Conservation (phyloP, 371 early-diverging fungal species). For the Mortierella sp. region DNA sequence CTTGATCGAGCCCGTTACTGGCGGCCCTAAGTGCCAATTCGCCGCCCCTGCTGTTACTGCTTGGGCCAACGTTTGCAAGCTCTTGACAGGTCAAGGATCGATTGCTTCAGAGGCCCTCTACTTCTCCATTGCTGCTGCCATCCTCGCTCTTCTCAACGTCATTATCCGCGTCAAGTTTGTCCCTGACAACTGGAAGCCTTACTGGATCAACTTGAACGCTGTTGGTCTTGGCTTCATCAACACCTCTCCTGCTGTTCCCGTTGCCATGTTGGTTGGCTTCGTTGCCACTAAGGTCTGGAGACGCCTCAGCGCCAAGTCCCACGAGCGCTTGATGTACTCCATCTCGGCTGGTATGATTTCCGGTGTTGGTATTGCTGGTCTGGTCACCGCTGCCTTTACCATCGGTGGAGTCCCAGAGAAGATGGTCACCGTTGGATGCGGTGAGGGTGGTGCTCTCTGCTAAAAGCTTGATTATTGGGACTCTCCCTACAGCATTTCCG, state of each 20-base stretch:
- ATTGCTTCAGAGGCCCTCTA: slow-evolving; percentile 31
- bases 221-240: slow-evolving; percentile 78
- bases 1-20: slow-evolving; percentile 16
- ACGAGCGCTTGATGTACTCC: slow-evolving; percentile 66
- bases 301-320: slow-evolving; percentile 36
- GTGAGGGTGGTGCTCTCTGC: background rate
- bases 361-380: slow-evolving; percentile 78
- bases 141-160: slow-evolving; percentile 59
- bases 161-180: slow-evolving; percentile 61
- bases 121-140: slow-evolving; percentile 42
- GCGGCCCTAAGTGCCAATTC: slow-evolving; percentile 65
- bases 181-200: slow-evolving; percentile 61
- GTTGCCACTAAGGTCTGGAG: slow-evolving; percentile 65
- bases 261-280: slow-evolving; percentile 72
- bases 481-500: background rate
- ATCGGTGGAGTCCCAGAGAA: slow-evolving; percentile 47
- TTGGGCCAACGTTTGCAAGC: slow-evolving; percentile 68
- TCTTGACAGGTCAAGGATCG: slow-evolving; percentile 61
- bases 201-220: slow-evolving; percentile 70
- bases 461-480: background rate
- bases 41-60: slow-evolving; percentile 66
- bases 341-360: slow-evolving; percentile 78
- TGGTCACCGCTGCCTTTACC: slow-evolving; percentile 69
- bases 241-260: slow-evolving; percentile 61
- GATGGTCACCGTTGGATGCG: slow-evolving; percentile 22